Evolutionary conservation across 2,329 filamentous ascomycete species (phyloP).

Genomic region (Monilinia laxa): DNA sequence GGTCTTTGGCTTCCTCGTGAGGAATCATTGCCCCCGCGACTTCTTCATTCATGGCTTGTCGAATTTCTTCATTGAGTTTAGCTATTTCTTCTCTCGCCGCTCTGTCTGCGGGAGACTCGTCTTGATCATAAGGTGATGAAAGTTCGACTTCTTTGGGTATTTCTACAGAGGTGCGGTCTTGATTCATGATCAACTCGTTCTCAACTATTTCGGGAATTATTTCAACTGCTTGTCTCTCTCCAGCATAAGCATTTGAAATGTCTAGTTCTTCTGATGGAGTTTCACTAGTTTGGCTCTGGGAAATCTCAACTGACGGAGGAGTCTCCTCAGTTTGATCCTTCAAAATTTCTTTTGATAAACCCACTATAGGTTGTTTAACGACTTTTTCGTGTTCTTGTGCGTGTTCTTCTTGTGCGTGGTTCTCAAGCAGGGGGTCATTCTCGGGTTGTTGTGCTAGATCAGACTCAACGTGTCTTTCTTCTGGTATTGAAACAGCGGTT

Average conservation of each 20-base stretch:
- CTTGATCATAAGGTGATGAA: neutral
- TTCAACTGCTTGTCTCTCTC: neutral
- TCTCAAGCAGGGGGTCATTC: neutral
- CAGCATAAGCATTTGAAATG: neutral
- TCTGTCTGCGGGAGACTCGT: slow-evolving; percentile 13
- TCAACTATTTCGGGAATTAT: neutral
- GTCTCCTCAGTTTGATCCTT: neutral
- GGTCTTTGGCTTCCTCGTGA: neutral
- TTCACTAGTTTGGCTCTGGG: neutral
- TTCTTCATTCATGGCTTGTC: slow-evolving; percentile 22
- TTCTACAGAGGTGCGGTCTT: neutral
- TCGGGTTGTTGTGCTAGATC: neutral
- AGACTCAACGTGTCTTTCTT: neutral
- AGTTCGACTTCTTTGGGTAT: neutral
- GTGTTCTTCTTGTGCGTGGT: neutral
- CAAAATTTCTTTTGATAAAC: neutral
- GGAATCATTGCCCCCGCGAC: neutral
- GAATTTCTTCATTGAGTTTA: slow-evolving; percentile 20
- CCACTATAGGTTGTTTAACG: neutral
- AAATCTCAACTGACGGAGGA: neutral
- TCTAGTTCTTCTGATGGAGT: neutral
- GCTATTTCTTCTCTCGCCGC: slow-evolving; percentile 20
- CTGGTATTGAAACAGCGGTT: neutral
- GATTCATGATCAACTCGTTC: neutral
- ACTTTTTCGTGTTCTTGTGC: neutral